Percentiles rank a stretch among this genome's conserved stretches.
phyloP scores from a whole-genome alignment of 495 filamentous ascomycete genomes.

The Penicillium simplicissimum region DNA sequence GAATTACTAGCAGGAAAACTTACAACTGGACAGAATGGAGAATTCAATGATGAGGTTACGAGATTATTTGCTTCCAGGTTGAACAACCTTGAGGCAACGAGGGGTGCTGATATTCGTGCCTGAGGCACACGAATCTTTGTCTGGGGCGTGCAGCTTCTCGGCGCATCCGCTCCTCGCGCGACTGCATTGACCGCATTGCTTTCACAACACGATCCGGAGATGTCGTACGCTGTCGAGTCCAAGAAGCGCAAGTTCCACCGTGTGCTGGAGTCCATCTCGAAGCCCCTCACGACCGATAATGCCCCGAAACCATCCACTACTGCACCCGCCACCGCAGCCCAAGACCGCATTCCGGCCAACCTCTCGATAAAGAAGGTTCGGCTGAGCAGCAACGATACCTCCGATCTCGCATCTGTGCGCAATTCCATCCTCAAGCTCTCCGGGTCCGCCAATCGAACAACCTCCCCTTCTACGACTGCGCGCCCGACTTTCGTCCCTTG shows the following conservation, averaged over 20 bases:
- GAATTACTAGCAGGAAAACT: not conserved
- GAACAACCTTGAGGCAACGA: not conserved
- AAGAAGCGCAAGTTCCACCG: slow-evolving; percentile 58
- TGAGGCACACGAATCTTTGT: slow-evolving; percentile 20
- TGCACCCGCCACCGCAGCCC: slow-evolving; percentile 23
- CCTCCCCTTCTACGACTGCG: slow-evolving; percentile 28
- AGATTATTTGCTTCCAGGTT: not conserved
- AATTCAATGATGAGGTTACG: not conserved
- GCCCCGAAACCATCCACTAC: slow-evolving; percentile 28
- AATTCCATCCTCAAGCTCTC: slow-evolving; percentile 31
- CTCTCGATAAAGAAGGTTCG: slow-evolving; percentile 45
- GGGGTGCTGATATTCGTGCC: slow-evolving; percentile 13
- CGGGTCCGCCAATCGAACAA: slow-evolving; percentile 24
- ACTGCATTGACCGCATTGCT: slow-evolving; percentile 4
- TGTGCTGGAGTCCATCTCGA: slow-evolving; percentile 56
- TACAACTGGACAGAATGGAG: not conserved
- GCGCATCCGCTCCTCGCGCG: not conserved
- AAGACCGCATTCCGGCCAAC: slow-evolving; percentile 32
- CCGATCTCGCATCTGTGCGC: slow-evolving; percentile 27
- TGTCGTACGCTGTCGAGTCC: slow-evolving; percentile 55
- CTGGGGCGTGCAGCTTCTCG: slow-evolving; percentile 8
- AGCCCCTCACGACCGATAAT: slow-evolving; percentile 26
- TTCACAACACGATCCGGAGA: slow-evolving; percentile 20
- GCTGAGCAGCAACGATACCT: slow-evolving; percentile 28
- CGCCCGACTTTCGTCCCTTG: slow-evolving; percentile 73